phyloP scores from a whole-genome alignment of 768 basidiomycete species.

The Mycena pura region DNA sequence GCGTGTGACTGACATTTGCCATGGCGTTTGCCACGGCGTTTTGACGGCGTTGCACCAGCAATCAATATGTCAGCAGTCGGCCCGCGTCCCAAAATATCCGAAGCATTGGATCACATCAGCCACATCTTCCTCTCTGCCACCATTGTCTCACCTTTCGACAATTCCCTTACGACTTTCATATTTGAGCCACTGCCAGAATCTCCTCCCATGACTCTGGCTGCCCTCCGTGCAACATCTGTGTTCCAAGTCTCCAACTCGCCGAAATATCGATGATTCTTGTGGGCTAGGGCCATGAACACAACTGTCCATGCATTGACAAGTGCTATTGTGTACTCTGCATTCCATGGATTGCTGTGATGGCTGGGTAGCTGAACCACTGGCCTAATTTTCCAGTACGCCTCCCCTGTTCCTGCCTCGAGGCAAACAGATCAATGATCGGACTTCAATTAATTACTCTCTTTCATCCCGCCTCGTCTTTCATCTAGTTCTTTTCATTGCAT shows the following conservation, averaged over 20 bases:
- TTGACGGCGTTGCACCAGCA: no score
- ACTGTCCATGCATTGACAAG: not conserved
- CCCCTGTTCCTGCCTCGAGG: conserved; percentile 7
- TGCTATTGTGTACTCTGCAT: not conserved
- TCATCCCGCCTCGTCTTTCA: conserved; percentile 1
- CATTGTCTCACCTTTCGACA: not conserved
- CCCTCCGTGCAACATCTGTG: not conserved
- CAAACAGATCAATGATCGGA: not conserved
- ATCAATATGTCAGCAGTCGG: no score
- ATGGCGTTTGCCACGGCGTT: no score
- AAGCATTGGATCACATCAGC: not conserved
- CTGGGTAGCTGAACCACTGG: no score
- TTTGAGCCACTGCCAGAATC: not conserved
- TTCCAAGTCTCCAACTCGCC: no score
- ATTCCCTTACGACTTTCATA: not conserved
- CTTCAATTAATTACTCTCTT: not conserved
- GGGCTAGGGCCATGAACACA: not conserved
- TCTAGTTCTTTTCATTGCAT: not conserved
- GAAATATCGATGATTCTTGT: not conserved
- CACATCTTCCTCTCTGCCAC: not conserved
- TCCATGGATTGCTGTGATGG: conserved; percentile 1
- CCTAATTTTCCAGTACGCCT: not conserved
- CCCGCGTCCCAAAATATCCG: no score
- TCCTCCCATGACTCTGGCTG: not conserved
- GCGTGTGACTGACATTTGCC: no score